Evolutionary conservation across 176 grass and related monocot species (phyloP), one percentile per base, ranked within the genome.

Genomic region (Rhynchospora tenuis): DNA sequence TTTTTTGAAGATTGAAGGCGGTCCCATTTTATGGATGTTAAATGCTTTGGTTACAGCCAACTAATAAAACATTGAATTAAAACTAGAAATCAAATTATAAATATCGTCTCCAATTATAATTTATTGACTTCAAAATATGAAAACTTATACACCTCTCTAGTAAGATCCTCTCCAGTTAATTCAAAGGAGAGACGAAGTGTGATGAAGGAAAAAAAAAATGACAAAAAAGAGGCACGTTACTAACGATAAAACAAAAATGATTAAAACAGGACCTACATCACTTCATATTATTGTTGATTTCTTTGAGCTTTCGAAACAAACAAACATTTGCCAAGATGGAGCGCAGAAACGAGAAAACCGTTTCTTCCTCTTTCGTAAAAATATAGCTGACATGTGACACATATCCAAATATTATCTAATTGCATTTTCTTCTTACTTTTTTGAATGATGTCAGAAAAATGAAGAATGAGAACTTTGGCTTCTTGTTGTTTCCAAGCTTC

Each of bases 401-500:
- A 73, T 48, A 73, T 27, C 45, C 70, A 51, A 20, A 71, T 12
- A 46, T 51, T 73, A 20, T 51, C 45, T 73, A 48, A 50, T 73
- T 73, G 43, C 43, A 72, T 47, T 72, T 72, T 72, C 3, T 14
- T 47, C 38, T n/a, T 42, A 14, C 45, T 48, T 24, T 73, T 24
- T 73, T 73, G 4, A 45, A 73, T 51, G 7, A 73, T 73, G 3
- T 50, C 45, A 47, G 11, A 51, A 50, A 50, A 26, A 15, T 26
- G 51, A 74, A 23, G 71, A 74, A 51, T 74, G 71, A 28, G 10
- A 74, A 24, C 71, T 74, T 52, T 74, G 22, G 11, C 20, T 74
- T 74, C 71, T 74, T 51, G 22, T 74, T 80, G 77, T 80, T 80
- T 61, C 54, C 26, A 80, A 80, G 59, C 79, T 80, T 80, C 8